Evolutionary conservation across 1,139 yeast species (phyloP), one percentile per base, ranked within the genome.

Genomic region (Entelexis paramagnoliae): DNA sequence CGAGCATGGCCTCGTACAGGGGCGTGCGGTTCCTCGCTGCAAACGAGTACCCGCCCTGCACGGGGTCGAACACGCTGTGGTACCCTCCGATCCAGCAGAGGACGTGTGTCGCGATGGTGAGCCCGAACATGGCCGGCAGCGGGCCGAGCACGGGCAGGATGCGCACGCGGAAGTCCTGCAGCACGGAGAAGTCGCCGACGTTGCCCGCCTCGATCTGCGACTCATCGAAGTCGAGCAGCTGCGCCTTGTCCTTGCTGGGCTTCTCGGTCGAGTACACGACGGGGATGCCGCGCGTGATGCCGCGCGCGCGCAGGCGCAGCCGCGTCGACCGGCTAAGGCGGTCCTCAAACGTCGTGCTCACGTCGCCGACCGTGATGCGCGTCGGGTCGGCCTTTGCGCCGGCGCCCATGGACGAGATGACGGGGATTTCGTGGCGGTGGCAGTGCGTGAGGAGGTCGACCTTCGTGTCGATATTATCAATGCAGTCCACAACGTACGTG

Each of bases 101-200:
- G 42, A 91, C 72, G 67, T 85, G 82, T 0, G 96, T 83, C 2
- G 96, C 94, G 54, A 91, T 76, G 0, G 95, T 79, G 48, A 91
- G 74, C 1, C 98, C 98, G 70, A 91, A 91, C 70, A 89, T 83
- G 9, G 93, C 96, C 0, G 98, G 98, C 81, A 91, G 79, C 0
- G 98, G 87, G 1, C 98, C 97, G 58, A 91, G 70, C 0, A 91
- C 98, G 0, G 98, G 98, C 55, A 91, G 73, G 50, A 91, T 89
- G 60, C 98, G 76, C 5, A 89, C 96, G 59, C 98, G 76, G 72
- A 91, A 91, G 69, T 88, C 89, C 62, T 79, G 81, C 56, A 91
- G 69, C 1, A 96, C 94, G 51, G 95, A 80, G 49, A 91, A 73
- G 66, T 91, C 94, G 58, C 80, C 94, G 33, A 89, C 95, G 53